These are phyloP conservation scores for Lentinus brumalis DNA, from an alignment of 768 basidiomycete genomes.

Conservation along the genomic window DNA sequence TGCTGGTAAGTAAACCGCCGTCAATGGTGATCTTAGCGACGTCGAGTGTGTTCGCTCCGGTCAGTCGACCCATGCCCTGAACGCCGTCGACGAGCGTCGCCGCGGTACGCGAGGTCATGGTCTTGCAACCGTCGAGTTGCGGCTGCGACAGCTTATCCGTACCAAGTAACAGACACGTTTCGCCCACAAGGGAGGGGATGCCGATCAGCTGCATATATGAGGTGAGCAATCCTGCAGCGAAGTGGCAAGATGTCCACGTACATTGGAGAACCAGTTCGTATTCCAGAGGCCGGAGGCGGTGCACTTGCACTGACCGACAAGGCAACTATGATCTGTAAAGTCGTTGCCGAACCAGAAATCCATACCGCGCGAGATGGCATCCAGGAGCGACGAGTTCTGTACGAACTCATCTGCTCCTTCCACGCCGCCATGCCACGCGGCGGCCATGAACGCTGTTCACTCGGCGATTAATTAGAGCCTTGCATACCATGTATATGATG, in stretches of 20 bases:
- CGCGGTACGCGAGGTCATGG: slow-evolving; percentile 55
- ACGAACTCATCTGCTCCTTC: slow-evolving; percentile 43
- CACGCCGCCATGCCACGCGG: slow-evolving; percentile 56
- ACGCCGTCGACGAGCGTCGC: slow-evolving; percentile 44
- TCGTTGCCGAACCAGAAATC: slow-evolving; percentile 65
- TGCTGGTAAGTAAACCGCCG: slow-evolving; percentile 36
- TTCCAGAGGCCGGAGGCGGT: slow-evolving; percentile 56
- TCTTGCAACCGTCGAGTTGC: slow-evolving; percentile 47
- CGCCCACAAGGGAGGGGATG: slow-evolving; percentile 58
- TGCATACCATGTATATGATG: not conserved
- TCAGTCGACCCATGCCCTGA: slow-evolving; percentile 49
- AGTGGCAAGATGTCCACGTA: slow-evolving; percentile 25
- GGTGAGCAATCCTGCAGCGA: not conserved
- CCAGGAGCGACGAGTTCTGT: slow-evolving; percentile 41
- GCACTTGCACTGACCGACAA: slow-evolving; percentile 58
- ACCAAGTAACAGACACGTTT: slow-evolving; percentile 57
- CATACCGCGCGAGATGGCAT: slow-evolving; percentile 53
- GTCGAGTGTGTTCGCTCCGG: slow-evolving; percentile 69
- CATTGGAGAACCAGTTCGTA: slow-evolving; percentile 66
- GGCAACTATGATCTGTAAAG: slow-evolving; percentile 53
- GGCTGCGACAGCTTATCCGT: slow-evolving; percentile 41
- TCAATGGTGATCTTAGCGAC: slow-evolving; percentile 66
- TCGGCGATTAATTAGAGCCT: not conserved
- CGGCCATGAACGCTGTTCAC: slow-evolving; percentile 29
- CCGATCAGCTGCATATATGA: slow-evolving; percentile 49